Percentiles rank a stretch among this genome's conserved stretches.
phyloP scores from a whole-genome alignment of 495 filamentous ascomycete genomes.

The Cenococcum geophilum region DNA sequence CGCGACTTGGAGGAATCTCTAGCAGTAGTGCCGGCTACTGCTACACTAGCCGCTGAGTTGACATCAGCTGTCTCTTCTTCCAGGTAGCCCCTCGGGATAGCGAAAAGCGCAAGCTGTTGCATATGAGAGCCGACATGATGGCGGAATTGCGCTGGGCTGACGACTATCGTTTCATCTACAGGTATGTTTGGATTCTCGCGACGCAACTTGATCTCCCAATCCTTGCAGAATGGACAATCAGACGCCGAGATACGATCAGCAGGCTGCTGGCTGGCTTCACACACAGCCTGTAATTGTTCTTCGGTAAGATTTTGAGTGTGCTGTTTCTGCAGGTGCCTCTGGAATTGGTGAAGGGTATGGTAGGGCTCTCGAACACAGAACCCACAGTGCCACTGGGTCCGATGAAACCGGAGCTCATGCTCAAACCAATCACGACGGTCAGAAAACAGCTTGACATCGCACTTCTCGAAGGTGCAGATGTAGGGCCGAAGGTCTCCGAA shows the following conservation, averaged over 20 bases:
- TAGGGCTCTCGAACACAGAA: slow-evolving; percentile 3
- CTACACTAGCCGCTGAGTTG: neutral
- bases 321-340: neutral
- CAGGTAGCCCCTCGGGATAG: slow-evolving; percentile 12
- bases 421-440: slow-evolving; percentile 14
- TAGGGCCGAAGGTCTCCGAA: slow-evolving; percentile 11
- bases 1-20: neutral
- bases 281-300: slow-evolving; percentile 7
- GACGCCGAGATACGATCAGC: slow-evolving; percentile 4
- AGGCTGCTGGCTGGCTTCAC: neutral
- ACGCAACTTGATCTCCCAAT: slow-evolving; percentile 7
- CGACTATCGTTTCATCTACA: slow-evolving; percentile 2
- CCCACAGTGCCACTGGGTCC: slow-evolving; percentile 4
- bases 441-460: slow-evolving; percentile 12
- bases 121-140: slow-evolving; percentile 20
- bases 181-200: slow-evolving; percentile 8
- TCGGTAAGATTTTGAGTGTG: slow-evolving; percentile 2
- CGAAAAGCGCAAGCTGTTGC: slow-evolving; percentile 23
- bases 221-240: slow-evolving; percentile 14
- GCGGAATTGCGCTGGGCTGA: slow-evolving; percentile 17
- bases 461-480: slow-evolving; percentile 14
- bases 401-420: slow-evolving; percentile 8
- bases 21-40: neutral
- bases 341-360: neutral
- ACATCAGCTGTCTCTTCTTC: neutral